Evolutionary conservation across 345 rosid genomes (phyloP).

Genomic region (Iberis pinnata): DNA sequence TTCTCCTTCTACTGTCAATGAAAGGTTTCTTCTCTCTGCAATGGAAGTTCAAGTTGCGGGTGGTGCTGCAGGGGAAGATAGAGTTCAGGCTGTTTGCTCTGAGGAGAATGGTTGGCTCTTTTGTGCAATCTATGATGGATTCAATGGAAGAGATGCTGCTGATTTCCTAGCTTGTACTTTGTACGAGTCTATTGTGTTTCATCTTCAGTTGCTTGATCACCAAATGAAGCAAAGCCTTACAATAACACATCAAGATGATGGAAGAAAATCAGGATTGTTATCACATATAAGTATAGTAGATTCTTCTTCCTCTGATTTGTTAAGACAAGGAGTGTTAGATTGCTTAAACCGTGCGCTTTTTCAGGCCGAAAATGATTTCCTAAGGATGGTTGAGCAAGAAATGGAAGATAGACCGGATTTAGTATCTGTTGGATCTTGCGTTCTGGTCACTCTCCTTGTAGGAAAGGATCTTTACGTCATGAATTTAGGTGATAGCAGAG

Average conservation of each 20-base stretch:
- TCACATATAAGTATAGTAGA: constrained; percentile 25
- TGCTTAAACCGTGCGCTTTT: constrained; percentile 66
- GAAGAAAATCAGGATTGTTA: constrained; percentile 26
- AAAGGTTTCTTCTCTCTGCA: constrained; percentile 51
- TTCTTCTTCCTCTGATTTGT: constrained; percentile 35
- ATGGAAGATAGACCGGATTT: constrained; percentile 96
- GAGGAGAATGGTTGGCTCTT: constrained; percentile 93
- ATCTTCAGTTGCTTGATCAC: constrained; percentile 47
- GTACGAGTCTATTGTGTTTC: constrained; percentile 59
- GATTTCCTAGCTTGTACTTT: constrained; percentile 94
- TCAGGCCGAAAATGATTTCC: constrained; percentile 83
- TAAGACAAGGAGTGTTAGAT: constrained; percentile 60
- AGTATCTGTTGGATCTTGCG: constrained; percentile 94
- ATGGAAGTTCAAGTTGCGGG: constrained; percentile 91
- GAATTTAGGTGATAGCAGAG: constrained; percentile 92
- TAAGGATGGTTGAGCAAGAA: constrained; percentile 93
- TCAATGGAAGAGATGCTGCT: constrained; percentile 97
- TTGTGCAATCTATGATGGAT: constrained; percentile 89
- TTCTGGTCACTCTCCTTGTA: constrained; percentile 70
- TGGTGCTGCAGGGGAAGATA: constrained; percentile 98
- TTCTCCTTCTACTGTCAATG: constrained; percentile 50
- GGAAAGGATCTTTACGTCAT: constrained; percentile 69
- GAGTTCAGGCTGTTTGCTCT: constrained; percentile 97
- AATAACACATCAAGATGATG: constrained; percentile 23
- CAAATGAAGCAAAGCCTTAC: constrained; percentile 43